These are phyloP conservation scores for Russula sp. DNA, from an alignment of 768 basidiomycete species.

Conservation along the genomic window DNA sequence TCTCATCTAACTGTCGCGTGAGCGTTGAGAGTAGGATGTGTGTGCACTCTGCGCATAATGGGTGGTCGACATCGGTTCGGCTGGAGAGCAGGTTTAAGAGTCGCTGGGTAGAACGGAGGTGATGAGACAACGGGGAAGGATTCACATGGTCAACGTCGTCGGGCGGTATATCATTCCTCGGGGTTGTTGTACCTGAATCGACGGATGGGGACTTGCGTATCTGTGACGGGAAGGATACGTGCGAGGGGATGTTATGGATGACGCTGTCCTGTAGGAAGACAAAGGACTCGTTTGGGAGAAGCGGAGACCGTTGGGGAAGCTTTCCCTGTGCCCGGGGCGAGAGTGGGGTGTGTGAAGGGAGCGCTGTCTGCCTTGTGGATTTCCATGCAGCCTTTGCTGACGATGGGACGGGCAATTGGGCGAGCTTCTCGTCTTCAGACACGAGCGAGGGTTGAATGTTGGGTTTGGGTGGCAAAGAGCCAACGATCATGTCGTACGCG, in stretches of 20 bases:
- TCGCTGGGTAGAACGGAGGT: constrained; percentile 68
- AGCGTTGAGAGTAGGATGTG: constrained; percentile 73
- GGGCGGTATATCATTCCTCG: constrained; percentile 38
- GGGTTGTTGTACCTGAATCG: constrained; percentile 39
- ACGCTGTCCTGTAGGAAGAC: constrained; percentile 86
- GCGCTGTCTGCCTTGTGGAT: constrained; percentile 46
- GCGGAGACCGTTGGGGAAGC: constrained; percentile 52
- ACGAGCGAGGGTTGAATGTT: constrained; percentile 40
- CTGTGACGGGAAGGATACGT: constrained; percentile 43
- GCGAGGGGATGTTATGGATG: constrained; percentile 63
- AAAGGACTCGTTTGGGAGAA: constrained; percentile 81
- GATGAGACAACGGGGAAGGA: constrained; percentile 74
- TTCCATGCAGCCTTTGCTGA: constrained; percentile 64
- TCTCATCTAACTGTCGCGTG: constrained; percentile 81
- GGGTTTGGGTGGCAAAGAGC: constrained; percentile 57
- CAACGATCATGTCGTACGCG: constrained; percentile 81
- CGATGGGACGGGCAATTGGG: constrained; percentile 47
- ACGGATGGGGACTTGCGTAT: constrained; percentile 45
- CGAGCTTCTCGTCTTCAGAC: constrained; percentile 47
- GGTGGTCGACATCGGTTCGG: constrained; percentile 83
- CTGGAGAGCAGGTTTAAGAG: constrained; percentile 76
- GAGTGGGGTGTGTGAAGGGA: constrained; percentile 36
- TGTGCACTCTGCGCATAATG: constrained; percentile 93
- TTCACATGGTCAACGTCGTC: constrained; percentile 54
- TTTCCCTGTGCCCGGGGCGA: constrained; percentile 60